phyloP scores from a whole-genome alignment of 305 asterid genomes.

The Fraxinus sp. region DNA sequence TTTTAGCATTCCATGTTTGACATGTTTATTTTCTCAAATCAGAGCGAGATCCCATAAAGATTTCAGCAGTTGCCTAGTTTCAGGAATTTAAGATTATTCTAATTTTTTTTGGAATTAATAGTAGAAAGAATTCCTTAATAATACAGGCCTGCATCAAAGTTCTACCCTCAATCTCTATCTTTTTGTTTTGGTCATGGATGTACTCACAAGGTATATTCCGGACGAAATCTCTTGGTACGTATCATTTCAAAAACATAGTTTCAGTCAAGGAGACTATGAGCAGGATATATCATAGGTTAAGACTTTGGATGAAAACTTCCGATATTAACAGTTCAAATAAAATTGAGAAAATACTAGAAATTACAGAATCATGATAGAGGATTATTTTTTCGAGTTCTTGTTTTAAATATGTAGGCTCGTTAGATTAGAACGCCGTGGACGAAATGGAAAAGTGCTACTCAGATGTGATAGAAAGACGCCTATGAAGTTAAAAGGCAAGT shows the following conservation, averaged over 20 bases:
- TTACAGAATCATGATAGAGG: neutral
- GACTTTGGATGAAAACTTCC: neutral
- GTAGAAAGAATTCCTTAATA: neutral
- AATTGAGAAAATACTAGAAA: neutral
- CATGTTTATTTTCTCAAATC: neutral
- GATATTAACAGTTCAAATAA: neutral
- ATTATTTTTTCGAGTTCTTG: neutral
- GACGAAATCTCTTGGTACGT: neutral
- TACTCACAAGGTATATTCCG: neutral
- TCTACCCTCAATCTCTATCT: neutral
- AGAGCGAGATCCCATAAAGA: neutral
- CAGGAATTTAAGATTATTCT: neutral
- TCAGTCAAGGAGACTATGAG: neutral
- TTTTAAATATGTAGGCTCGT: neutral
- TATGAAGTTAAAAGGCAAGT: neutral
- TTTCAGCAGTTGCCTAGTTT: neutral
- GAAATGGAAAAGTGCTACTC: neutral
- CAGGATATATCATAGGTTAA: neutral
- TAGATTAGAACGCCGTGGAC: neutral
- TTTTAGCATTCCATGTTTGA: neutral
- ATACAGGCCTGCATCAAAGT: neutral
- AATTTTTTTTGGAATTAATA: neutral
- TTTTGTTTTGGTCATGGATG: neutral
- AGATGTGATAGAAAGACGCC: neutral
- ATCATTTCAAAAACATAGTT: neutral